Conservation (phyloP, 2,329 filamentous ascomycete genomes). For the Aspergillus fischeri region DNA sequence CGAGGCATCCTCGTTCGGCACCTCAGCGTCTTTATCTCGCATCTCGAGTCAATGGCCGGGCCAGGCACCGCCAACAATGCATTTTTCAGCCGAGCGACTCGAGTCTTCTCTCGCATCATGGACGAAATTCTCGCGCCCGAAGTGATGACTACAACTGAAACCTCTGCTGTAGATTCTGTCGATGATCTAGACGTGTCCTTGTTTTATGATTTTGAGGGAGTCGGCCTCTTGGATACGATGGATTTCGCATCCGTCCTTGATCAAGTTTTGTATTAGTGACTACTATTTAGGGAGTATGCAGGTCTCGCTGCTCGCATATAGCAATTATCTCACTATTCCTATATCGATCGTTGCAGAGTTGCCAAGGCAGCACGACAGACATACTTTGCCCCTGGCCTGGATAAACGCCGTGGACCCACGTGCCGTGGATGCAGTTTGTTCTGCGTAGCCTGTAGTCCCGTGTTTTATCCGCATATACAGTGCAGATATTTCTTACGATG, state of each 20-base stretch:
- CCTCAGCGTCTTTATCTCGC: constrained; percentile 37
- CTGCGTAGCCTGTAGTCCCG: not conserved
- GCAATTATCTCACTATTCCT: not conserved
- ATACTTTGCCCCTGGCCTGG: not conserved
- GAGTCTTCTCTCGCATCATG: constrained; percentile 21
- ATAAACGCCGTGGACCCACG: not conserved
- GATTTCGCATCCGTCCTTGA: not conserved
- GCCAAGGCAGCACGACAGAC: not conserved
- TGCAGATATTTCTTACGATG: not conserved
- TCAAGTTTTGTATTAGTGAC: not conserved
- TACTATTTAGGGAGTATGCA: not conserved
- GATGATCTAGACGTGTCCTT: not conserved
- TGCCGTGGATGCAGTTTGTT: too few relatives aligned
- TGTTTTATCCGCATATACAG: not conserved
- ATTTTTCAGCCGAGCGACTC: constrained; percentile 17
- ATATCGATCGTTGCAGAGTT: not conserved
- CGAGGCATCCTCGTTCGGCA: constrained; percentile 36
- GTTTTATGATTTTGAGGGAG: not conserved
- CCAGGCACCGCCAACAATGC: constrained; percentile 28
- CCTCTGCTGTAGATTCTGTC: not conserved
- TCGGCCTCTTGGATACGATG: not conserved
- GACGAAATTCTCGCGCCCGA: constrained; percentile 23
- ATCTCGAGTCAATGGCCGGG: constrained; percentile 33
- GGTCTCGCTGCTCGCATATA: not conserved
- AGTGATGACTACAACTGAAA: not conserved